These are phyloP conservation scores for Trichoderma afroharzianum DNA, from an alignment of 2,329 filamentous ascomycete genomes.

Conservation along the genomic window DNA sequence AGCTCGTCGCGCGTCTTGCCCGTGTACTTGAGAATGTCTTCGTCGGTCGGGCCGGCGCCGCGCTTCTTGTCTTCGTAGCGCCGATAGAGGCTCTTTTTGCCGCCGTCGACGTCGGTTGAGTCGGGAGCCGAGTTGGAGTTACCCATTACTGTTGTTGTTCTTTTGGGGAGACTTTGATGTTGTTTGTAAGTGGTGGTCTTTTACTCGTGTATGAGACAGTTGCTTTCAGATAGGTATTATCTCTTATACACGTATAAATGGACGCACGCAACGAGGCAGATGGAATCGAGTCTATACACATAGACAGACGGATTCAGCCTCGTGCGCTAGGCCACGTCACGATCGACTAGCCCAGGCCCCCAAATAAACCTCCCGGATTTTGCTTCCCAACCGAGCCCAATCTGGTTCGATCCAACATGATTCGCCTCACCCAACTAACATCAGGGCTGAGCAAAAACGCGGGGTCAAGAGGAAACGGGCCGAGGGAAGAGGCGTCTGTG, in stretches of 20 bases:
- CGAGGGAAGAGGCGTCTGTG: background rate
- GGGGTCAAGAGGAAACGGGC: background rate
- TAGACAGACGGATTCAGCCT: background rate
- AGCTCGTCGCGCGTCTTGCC: constrained; percentile 37
- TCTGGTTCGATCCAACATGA: background rate
- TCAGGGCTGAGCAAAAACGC: background rate
- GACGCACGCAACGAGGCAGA: background rate
- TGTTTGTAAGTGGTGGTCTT: background rate
- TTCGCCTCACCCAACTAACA: background rate
- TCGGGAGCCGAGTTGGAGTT: background rate
- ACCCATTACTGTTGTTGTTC: background rate
- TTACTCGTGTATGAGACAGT: background rate
- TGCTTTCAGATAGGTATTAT: background rate
- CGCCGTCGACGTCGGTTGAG: background rate
- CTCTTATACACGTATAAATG: background rate
- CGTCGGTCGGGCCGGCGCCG: constrained; percentile 33
- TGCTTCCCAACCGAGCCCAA: background rate
- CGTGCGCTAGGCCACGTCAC: background rate
- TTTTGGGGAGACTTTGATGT: background rate
- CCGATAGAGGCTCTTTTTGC: constrained; percentile 31
- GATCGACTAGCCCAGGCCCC: background rate
- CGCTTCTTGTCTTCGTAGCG: constrained; percentile 33
- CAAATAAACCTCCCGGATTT: background rate
- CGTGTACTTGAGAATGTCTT: constrained; percentile 40
- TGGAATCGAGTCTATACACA: background rate